These are phyloP conservation scores for Gigaspora rosea DNA, from an alignment of 192 early-diverging fungal species.

Conservation along the genomic window DNA sequence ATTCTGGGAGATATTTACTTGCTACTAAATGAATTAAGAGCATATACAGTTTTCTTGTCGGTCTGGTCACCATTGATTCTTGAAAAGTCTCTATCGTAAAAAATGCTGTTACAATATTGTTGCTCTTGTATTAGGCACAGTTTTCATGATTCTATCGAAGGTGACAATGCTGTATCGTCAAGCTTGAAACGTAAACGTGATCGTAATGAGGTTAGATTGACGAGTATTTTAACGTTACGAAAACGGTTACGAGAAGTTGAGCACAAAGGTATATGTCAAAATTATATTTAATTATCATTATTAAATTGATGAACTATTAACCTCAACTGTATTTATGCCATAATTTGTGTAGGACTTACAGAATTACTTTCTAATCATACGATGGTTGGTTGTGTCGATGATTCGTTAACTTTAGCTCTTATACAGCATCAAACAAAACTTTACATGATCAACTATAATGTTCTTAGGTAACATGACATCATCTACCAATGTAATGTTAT, in stretches of 20 bases:
- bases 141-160: neutral
- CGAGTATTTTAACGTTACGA: constrained; percentile 77
- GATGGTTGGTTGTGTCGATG: constrained; percentile 89
- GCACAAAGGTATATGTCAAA: constrained; percentile 51
- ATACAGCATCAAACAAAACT: constrained; percentile 87
- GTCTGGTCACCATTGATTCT: too few relatives aligned
- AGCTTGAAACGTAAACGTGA: constrained; percentile 35
- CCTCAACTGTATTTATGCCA: neutral
- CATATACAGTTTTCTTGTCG: neutral
- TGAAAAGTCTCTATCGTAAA: too few relatives aligned
- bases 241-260: constrained; percentile 65
- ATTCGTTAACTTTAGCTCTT: constrained; percentile 63
- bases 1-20: neutral
- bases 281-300: neutral
- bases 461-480: constrained; percentile 55
- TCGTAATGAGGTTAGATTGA: constrained; percentile 76
- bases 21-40: neutral
- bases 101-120: too few relatives aligned
- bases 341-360: constrained; percentile 59
- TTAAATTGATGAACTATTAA: neutral
- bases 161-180: neutral
- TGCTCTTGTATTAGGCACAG: too few relatives aligned
- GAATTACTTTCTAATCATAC: constrained; percentile 79
- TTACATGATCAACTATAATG: constrained; percentile 81
- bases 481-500: neutral